These are phyloP conservation scores for Sporothrix mexicana DNA, from an alignment of 2,329 filamentous ascomycete species.

Conservation along the genomic window DNA sequence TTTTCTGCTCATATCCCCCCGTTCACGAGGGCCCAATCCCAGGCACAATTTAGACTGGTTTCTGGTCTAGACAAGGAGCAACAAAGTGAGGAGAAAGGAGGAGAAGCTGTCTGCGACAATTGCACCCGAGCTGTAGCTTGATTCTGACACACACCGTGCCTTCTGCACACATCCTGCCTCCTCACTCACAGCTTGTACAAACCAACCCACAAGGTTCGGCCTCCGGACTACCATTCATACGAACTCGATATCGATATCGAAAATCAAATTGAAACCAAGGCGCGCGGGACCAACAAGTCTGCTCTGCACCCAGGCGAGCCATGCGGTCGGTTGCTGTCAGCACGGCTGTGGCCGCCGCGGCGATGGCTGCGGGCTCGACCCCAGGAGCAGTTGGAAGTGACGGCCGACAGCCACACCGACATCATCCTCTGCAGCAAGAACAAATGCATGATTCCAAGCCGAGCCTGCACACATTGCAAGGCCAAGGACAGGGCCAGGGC, in stretches of 20 bases:
- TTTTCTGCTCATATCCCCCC: constrained; percentile 15
- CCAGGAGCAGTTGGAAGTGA: constrained; percentile 14
- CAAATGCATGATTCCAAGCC: constrained; percentile 26
- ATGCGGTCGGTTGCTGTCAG: constrained; percentile 26
- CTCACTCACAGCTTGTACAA: constrained; percentile 13
- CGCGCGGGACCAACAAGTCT: background rate
- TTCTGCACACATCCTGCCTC: constrained; percentile 12
- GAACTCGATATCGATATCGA: background rate
- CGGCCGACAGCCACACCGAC: constrained; percentile 22
- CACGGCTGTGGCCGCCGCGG: constrained; percentile 26
- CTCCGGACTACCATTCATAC: constrained; percentile 21
- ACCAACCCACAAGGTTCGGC: constrained; percentile 17
- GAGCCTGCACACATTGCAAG: constrained; percentile 17
- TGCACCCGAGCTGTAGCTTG: constrained; percentile 25
- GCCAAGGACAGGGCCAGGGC: constrained; percentile 5
- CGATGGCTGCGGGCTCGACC: background rate
- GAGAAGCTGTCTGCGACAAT: constrained; percentile 27
- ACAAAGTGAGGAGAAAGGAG: constrained; percentile 28
- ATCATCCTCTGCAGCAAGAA: constrained; percentile 26
- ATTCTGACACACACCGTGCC: constrained; percentile 21
- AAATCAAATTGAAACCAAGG: constrained; percentile 7
- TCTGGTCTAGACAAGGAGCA: constrained; percentile 1
- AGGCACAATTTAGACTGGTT: constrained; percentile 14
- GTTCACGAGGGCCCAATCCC: constrained; percentile 7
- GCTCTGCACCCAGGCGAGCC: background rate